phyloP scores from a whole-genome alignment of 2,329 filamentous ascomycete species.

The Mycocentrospora acerina region DNA sequence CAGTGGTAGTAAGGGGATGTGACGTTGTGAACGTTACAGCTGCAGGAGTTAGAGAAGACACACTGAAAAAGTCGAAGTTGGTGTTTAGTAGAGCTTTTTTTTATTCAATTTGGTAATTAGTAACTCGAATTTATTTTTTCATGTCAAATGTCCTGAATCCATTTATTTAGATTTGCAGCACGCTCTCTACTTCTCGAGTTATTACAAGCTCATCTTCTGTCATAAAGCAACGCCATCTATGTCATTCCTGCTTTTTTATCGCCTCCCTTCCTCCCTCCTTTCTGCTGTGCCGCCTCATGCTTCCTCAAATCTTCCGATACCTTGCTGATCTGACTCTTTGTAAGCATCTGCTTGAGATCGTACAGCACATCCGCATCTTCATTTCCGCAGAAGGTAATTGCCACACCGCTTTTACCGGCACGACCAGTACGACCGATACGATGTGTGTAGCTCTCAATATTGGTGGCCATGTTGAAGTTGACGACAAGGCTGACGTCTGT shows the following conservation, averaged over 20 bases:
- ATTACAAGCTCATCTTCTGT: too few relatives aligned
- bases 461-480: conserved; percentile 98
- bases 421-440: conserved; percentile 95
- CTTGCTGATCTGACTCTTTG: conserved; percentile 82
- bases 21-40: too few relatives aligned
- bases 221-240: too few relatives aligned
- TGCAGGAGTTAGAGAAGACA: too few relatives aligned
- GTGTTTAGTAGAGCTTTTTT: too few relatives aligned
- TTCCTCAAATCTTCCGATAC: conserved; percentile 89
- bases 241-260: conserved; percentile 49
- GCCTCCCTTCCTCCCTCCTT: conserved; percentile 49
- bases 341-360: conserved; percentile 93
- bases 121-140: too few relatives aligned
- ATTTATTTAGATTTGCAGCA: too few relatives aligned
- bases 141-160: too few relatives aligned
- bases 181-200: too few relatives aligned
- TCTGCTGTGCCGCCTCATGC: conserved; percentile 90
- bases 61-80: too few relatives aligned
- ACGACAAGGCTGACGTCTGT: conserved; percentile 90
- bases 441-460: conserved; percentile 94
- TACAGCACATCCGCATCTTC: conserved; percentile 92
- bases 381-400: conserved; percentile 90
- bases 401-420: conserved; percentile 94
- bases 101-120: too few relatives aligned
- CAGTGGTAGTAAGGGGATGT: too few relatives aligned